Base-by-base conservation (phyloP, 2,329 filamentous ascomycete genomes). In the Moelleriella libera region DNA sequence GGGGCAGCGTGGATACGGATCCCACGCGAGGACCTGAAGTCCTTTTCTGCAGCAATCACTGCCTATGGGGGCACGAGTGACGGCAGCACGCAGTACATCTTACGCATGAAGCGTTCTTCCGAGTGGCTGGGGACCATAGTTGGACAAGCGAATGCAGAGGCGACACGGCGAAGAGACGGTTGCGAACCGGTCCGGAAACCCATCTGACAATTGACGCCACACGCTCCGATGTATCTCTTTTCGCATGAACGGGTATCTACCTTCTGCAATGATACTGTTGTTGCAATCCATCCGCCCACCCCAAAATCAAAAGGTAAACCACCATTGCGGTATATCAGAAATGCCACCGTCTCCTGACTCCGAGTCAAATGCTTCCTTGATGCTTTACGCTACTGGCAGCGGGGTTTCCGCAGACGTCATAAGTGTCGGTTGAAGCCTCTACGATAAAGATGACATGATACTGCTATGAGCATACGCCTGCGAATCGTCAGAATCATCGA, bases 391-490 rank as follows among this genome's bases (percentile, higher is more conserved):
- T 12, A 11, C 39, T 39, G 30, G 12, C 14, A 43, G 5, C 7
- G 21, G 32, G 6, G 14, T 41, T 2, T 41, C 7, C 14, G 9
- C 5, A 3, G 40, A 12, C 40, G n/a, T 41, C 40, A 21, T 37
- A 37, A 9, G 34, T 37, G 8, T 12, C 34, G 12, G 21, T 32
- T 42, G 32, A 11, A 39, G 44, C 29, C 44, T 34, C 57, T 74
- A 85, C 76, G 88, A 82, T 71, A 88, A 75, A 55, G 77, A 78
- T 50, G 80, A 85, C 72, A 85, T 82, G 60, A 94, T 76, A 50
- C 86, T 88, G 64, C 78, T 89, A 60, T 87, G 82, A 45, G 86
- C 87, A 63, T 94, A 94, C 5, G 88, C 85, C 84, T 87, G 50
- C 30, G 2, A 34, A 7, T 7, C 30, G 43, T 30, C 12, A 37